phyloP scores from a whole-genome alignment of 2,329 filamentous ascomycete genomes.

The Scopulariopsis brevicaulis region DNA sequence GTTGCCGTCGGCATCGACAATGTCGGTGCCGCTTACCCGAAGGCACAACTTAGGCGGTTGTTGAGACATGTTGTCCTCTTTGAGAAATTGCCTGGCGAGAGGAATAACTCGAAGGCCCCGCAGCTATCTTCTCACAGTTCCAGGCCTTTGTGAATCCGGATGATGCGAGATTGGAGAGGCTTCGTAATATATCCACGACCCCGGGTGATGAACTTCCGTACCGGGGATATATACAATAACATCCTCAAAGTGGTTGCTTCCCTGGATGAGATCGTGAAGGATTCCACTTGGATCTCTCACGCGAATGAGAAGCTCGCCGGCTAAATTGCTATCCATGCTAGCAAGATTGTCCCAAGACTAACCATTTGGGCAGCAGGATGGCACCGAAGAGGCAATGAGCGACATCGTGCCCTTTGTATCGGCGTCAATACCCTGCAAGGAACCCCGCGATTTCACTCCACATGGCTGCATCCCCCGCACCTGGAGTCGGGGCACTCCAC shows the following conservation, averaged over 20 bases:
- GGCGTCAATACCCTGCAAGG: not conserved
- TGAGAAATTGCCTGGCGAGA: not conserved
- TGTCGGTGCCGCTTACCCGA: conserved; percentile 1
- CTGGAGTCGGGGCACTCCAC: not conserved
- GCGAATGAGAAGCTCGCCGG: not conserved
- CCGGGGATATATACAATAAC: not conserved
- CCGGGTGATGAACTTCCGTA: too few species aligned
- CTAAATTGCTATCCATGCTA: not conserved
- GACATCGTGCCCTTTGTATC: not conserved
- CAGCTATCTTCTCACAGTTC: too few species aligned
- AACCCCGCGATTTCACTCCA: not conserved
- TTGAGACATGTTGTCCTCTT: not conserved
- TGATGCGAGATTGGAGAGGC: too few species aligned
- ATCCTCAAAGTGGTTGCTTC: not conserved
- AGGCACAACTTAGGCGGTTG: not conserved
- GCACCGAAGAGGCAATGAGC: not conserved
- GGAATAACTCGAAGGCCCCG: too few species aligned
- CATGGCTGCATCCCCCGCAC: not conserved
- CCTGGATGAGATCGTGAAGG: not conserved
- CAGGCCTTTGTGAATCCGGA: too few species aligned
- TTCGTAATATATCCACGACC: too few species aligned
- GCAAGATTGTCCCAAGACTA: not conserved
- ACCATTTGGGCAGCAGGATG: not conserved
- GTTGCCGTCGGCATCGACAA: not conserved
- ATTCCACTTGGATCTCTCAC: not conserved